Conservation (phyloP, 2,329 filamentous ascomycete species). For the Aspergillus calidoustus region DNA sequence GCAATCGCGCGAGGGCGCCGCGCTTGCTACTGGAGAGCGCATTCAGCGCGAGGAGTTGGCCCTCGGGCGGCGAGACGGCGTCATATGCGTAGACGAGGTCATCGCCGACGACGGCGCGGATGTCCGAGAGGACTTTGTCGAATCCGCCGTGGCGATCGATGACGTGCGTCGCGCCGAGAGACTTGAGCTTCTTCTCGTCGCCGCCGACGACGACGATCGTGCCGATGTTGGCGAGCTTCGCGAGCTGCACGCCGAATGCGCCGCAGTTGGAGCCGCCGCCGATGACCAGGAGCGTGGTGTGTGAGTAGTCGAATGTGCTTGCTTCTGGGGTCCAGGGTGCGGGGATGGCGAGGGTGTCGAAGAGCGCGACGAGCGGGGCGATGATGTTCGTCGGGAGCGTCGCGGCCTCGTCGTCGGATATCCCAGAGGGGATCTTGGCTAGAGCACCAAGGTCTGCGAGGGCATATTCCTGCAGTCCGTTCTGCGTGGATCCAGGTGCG, state of each 20-base stretch:
- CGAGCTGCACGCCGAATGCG: conserved; percentile 30
- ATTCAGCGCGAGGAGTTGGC: conserved; percentile 37
- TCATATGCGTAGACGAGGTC: conserved; percentile 47
- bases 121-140: conserved; percentile 32
- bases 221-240: conserved; percentile 40
- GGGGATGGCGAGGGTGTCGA: conserved; percentile 21
- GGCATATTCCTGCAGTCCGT: conserved; percentile 47
- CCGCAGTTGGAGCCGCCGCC: conserved; percentile 33
- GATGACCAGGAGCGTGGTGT: conserved; percentile 28
- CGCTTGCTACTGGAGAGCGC: conserved; percentile 42
- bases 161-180: conserved; percentile 47
- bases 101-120: conserved; percentile 44
- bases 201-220: conserved; percentile 45
- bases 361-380: conserved; percentile 41
- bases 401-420: conserved; percentile 43
- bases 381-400: conserved; percentile 45
- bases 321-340: conserved; percentile 15
- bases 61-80: conserved; percentile 32
- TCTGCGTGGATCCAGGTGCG: not conserved
- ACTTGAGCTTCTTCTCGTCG: conserved; percentile 36
- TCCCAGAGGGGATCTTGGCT: conserved; percentile 38
- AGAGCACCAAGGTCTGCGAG: conserved; percentile 35
- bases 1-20: conserved; percentile 36
- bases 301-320: conserved; percentile 24
- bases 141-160: conserved; percentile 43